Percentiles rank a stretch among this genome's conserved stretches.
phyloP scores from a whole-genome alignment of 495 filamentous ascomycete species.

The Parathielavia hyrcaniae region DNA sequence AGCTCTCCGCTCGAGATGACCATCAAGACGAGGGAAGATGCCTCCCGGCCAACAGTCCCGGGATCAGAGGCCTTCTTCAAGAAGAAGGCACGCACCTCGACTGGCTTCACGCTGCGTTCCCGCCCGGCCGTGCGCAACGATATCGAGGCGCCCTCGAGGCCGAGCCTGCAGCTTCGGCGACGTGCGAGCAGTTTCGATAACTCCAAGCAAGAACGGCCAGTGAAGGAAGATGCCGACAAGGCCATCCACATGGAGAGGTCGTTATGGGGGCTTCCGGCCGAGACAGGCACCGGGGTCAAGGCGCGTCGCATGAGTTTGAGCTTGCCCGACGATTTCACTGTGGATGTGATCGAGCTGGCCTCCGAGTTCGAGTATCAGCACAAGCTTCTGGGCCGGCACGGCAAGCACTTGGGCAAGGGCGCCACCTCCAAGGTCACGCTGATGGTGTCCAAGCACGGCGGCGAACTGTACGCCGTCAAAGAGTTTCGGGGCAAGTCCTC shows the following conservation, averaged over 20 bases:
- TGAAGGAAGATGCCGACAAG: slow-evolving; percentile 13
- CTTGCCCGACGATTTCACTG: slow-evolving; percentile 57
- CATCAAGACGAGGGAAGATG: slow-evolving; percentile 26
- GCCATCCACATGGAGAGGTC: slow-evolving; percentile 31
- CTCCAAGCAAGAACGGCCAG: slow-evolving; percentile 20
- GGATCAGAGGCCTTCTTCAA: slow-evolving; percentile 38
- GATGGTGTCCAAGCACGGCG: slow-evolving; percentile 52
- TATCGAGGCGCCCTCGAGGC: slow-evolving; percentile 11
- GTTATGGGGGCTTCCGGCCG: slow-evolving; percentile 50
- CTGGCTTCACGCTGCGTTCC: slow-evolving; percentile 41
- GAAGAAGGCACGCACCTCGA: slow-evolving; percentile 44
- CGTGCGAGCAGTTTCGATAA: slow-evolving; percentile 38
- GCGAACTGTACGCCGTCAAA: slow-evolving; percentile 66
- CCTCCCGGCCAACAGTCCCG: slow-evolving; percentile 36
- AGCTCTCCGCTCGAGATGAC: slow-evolving; percentile 38
- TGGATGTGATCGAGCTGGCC: slow-evolving; percentile 55
- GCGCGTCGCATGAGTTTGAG: slow-evolving; percentile 56
- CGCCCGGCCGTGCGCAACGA: slow-evolving; percentile 27
- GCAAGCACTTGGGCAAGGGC: slow-evolving; percentile 63
- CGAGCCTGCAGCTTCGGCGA: slow-evolving; percentile 22
- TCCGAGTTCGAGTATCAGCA: slow-evolving; percentile 55
- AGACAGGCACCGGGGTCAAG: slow-evolving; percentile 58
- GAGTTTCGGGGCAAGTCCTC: slow-evolving; percentile 62
- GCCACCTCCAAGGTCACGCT: slow-evolving; percentile 66
- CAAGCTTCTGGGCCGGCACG: slow-evolving; percentile 52